Evolutionary conservation across 352 stramenopile genomes (phyloP).

Genomic region (Phytopythium cucurbitacearum): DNA sequence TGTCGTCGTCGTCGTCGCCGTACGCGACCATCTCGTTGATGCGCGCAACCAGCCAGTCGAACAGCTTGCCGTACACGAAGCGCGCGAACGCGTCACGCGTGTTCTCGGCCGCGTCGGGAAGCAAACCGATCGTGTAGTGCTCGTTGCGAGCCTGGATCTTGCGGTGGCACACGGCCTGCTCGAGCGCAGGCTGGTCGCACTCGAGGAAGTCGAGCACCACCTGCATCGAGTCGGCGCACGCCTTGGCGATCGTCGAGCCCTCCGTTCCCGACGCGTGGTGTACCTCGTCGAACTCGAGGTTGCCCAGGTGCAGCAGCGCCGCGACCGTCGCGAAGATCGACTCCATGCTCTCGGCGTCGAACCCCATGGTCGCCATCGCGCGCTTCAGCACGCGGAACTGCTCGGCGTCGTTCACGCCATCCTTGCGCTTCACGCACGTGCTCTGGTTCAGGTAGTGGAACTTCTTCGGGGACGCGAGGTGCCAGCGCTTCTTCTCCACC

Average conservation of each 20-base stretch:
- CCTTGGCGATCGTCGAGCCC: conserved; percentile 54
- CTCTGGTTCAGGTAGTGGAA: conserved; percentile 92
- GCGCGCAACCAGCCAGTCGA: conserved; percentile 87
- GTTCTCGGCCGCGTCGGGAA: conserved; percentile 78
- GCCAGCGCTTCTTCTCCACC: conserved; percentile 65
- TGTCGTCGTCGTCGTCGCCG: conserved; percentile 26
- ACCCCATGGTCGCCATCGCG: conserved; percentile 86
- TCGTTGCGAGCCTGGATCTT: conserved; percentile 94
- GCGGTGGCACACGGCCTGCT: conserved; percentile 88
- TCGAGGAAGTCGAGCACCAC: conserved; percentile 87
- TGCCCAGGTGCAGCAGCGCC: conserved; percentile 93
- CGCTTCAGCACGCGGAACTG: conserved; percentile 82
- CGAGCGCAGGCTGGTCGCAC: conserved; percentile 82
- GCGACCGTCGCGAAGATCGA: conserved; percentile 90
- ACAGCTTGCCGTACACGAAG: conserved; percentile 94
- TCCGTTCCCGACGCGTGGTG: conserved; percentile 55
- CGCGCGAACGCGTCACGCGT: conserved; percentile 93
- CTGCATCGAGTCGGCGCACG: conserved; percentile 55
- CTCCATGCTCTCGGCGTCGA: conserved; percentile 84
- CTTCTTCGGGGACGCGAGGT: conserved; percentile 41
- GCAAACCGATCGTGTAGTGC: conserved; percentile 74
- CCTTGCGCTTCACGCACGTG: conserved; percentile 77
- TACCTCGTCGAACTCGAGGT: conserved; percentile 88
- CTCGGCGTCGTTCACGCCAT: conserved; percentile 87
- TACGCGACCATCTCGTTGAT: conserved; percentile 85